These are phyloP conservation scores for Brettanomyces anomalus DNA, from an alignment of 805 yeast genomes.

Conservation along the genomic window DNA sequence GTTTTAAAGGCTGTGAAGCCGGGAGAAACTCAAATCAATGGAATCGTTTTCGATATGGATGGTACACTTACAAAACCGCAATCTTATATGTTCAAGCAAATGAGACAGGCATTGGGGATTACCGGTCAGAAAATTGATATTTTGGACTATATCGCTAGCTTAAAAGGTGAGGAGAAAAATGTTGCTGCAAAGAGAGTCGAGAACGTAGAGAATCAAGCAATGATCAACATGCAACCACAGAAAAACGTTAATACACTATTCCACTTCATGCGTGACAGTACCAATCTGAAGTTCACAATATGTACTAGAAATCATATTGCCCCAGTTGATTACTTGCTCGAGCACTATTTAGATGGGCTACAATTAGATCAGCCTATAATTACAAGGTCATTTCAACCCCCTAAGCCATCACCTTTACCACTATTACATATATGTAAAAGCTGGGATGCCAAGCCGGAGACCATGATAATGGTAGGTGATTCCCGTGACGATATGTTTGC, in stretches of 20 bases:
- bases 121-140: constrained; percentile 38
- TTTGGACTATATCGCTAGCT: constrained; percentile 36
- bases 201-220: constrained; percentile 51
- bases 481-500: constrained; percentile 61
- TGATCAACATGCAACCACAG: constrained; percentile 47
- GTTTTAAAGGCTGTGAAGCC: neutral
- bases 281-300: constrained; percentile 38
- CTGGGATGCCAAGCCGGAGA: constrained; percentile 38
- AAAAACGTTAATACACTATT: constrained; percentile 38
- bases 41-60: constrained; percentile 71
- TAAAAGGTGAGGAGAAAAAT: constrained; percentile 31
- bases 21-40: constrained; percentile 26
- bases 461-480: constrained; percentile 65
- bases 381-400: constrained; percentile 57
- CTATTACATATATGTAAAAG: constrained; percentile 36
- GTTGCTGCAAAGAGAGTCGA: constrained; percentile 39
- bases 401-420: constrained; percentile 64
- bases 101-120: constrained; percentile 53
- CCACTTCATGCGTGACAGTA: constrained; percentile 16
- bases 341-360: constrained; percentile 30
- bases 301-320: constrained; percentile 50
- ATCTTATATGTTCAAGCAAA: constrained; percentile 34
- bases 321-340: constrained; percentile 47
- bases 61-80: constrained; percentile 68
- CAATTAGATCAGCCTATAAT: constrained; percentile 40